Conservation (phyloP, 768 basidiomycete species). For the Cystobasidiopsis lactophilus region DNA sequence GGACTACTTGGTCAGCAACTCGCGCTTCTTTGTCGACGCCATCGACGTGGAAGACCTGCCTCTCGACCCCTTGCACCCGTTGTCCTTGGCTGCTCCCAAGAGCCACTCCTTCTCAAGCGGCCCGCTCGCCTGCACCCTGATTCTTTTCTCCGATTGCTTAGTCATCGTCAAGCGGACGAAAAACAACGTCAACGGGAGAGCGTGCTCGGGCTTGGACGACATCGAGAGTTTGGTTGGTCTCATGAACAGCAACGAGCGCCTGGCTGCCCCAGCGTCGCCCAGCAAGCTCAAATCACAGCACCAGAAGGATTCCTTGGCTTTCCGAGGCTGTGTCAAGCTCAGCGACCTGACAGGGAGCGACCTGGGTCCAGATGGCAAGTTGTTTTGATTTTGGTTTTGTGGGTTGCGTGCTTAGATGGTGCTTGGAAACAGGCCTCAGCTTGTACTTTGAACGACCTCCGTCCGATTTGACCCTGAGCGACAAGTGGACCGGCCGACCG, state of each 20-base stretch:
- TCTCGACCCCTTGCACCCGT: slow-evolving; percentile 15
- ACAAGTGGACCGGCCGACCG: slow-evolving; percentile 68
- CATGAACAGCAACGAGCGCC: slow-evolving; percentile 13
- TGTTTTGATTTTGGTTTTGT: background rate
- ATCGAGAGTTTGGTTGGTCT: slow-evolving; percentile 40
- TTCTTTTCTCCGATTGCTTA: slow-evolving; percentile 85
- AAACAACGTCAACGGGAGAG: slow-evolving; percentile 51
- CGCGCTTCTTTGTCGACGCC: slow-evolving; percentile 67
- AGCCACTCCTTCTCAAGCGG: slow-evolving; percentile 26
- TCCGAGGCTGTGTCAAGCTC: slow-evolving; percentile 72
- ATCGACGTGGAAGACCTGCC: slow-evolving; percentile 68
- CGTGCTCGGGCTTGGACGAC: slow-evolving; percentile 53
- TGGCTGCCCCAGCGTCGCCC: slow-evolving; percentile 9
- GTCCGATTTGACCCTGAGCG: slow-evolving; percentile 52
- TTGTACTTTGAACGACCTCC: slow-evolving; percentile 66
- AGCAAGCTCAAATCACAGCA: slow-evolving; percentile 25
- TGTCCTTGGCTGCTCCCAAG: slow-evolving; percentile 26
- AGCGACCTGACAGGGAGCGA: slow-evolving; percentile 61
- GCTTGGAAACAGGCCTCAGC: slow-evolving; percentile 42
- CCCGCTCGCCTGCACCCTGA: slow-evolving; percentile 59
- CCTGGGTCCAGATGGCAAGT: slow-evolving; percentile 53
- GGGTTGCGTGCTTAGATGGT: slow-evolving; percentile 1
- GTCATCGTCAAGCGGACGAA: slow-evolving; percentile 62
- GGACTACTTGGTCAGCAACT: slow-evolving; percentile 63
- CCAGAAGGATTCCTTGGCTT: slow-evolving; percentile 47